A percentile compares a stretch with the other conserved stretches of the same genome.
Evolutionary conservation across 2,329 filamentous ascomycete species (phyloP).

Genomic region (Neofusicoccum sp.): DNA sequence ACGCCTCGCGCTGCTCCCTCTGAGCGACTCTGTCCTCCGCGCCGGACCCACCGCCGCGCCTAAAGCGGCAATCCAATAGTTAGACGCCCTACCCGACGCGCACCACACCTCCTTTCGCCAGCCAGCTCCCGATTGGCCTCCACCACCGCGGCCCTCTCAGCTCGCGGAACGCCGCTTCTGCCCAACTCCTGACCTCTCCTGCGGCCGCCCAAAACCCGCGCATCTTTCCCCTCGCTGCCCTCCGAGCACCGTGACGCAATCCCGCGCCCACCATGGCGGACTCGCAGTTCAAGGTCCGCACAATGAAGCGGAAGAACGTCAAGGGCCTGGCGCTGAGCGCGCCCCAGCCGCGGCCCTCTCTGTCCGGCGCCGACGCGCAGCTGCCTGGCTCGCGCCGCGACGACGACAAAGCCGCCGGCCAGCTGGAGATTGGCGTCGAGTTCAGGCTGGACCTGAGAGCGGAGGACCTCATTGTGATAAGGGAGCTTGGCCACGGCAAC

Average conservation of each 20-base stretch:
- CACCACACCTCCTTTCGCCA: slow-evolving; percentile 18
- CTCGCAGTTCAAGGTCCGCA: slow-evolving; percentile 64
- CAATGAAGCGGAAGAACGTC: slow-evolving; percentile 98
- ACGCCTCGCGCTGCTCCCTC: not conserved
- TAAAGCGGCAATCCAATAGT: slow-evolving; percentile 20
- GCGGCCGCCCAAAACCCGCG: slow-evolving; percentile 49
- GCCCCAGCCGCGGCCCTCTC: slow-evolving; percentile 69
- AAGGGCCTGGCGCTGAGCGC: slow-evolving; percentile 89
- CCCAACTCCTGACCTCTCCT: slow-evolving; percentile 16
- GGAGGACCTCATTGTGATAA: slow-evolving; percentile 88
- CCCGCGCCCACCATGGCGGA: slow-evolving; percentile 40
- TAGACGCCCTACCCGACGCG: slow-evolving; percentile 9
- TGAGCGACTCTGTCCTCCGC: not conserved
- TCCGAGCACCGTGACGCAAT: slow-evolving; percentile 13
- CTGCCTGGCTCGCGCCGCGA: slow-evolving; percentile 59
- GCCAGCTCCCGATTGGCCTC: slow-evolving; percentile 12
- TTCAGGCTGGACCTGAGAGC: slow-evolving; percentile 90
- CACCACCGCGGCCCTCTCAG: not conserved
- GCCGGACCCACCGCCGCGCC: slow-evolving; percentile 13
- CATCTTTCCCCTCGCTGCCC: not conserved
- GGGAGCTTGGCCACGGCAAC: slow-evolving; percentile 93
- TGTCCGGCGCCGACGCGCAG: slow-evolving; percentile 69
- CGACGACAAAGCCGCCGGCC: slow-evolving; percentile 62
- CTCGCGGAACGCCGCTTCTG: not conserved
- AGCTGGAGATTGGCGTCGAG: slow-evolving; percentile 93